Conservation (phyloP, 2,329 filamentous ascomycete genomes). For the Penicillium sp. region DNA sequence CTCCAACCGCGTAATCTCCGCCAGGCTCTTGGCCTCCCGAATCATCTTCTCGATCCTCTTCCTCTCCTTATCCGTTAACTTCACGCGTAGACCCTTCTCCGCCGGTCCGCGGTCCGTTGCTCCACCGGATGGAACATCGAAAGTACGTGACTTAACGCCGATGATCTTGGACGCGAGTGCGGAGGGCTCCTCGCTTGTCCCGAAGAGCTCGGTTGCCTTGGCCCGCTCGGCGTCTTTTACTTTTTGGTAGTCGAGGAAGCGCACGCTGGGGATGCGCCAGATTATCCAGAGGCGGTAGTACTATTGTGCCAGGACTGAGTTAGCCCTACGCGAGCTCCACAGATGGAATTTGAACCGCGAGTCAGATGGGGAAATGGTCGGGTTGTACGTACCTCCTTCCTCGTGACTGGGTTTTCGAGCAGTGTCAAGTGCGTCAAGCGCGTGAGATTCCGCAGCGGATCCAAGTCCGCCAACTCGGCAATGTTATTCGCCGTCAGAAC, state of each 20-base stretch:
- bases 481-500: constrained; percentile 84
- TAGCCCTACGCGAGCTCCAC: no score
- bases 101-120: constrained; percentile 48
- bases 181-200: constrained; percentile 75
- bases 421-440: constrained; percentile 80
- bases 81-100: constrained; percentile 74
- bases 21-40: constrained; percentile 82
- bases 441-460: constrained; percentile 72
- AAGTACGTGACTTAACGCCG: constrained; percentile 78
- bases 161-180: constrained; percentile 83
- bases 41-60: constrained; percentile 85
- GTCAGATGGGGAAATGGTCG: not conserved
- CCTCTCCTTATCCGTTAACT: constrained; percentile 87
- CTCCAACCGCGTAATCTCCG: constrained; percentile 88
- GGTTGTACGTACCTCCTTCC: constrained; percentile 77
- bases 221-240: constrained; percentile 84
- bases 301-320: constrained; percentile 52
- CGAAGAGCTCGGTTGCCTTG: constrained; percentile 80
- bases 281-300: constrained; percentile 92
- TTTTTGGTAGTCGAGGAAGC: constrained; percentile 91
- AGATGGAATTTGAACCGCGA: no score
- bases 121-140: constrained; percentile 57
- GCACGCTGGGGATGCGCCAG: constrained; percentile 81
- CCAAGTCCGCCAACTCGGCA: constrained; percentile 82
- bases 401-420: constrained; percentile 85